Evolutionary conservation across 345 rosid genomes (phyloP).

Genomic region (Raphanus raphanistrum): DNA sequence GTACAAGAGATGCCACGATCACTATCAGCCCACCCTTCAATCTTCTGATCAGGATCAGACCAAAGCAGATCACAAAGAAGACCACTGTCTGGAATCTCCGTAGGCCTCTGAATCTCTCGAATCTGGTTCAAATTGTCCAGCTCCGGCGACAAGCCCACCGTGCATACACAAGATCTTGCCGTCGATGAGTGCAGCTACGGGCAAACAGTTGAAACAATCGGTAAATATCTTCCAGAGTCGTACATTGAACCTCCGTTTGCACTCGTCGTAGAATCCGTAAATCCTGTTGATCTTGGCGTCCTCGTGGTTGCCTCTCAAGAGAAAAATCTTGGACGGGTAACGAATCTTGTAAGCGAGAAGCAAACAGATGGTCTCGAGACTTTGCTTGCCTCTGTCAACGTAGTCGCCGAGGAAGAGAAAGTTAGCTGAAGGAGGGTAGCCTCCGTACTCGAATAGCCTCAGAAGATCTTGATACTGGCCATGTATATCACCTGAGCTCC

Average conservation of each 20-base stretch:
- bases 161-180: conserved; percentile 95
- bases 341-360: conserved; percentile 90
- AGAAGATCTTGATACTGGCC: conserved; percentile 94
- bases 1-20: conserved; percentile 89
- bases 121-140: conserved; percentile 68
- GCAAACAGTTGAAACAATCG: conserved; percentile 88
- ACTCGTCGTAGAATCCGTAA: conserved; percentile 93
- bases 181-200: conserved; percentile 86
- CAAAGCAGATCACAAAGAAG: conserved; percentile 92
- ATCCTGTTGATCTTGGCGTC: conserved; percentile 92
- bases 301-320: conserved; percentile 93
- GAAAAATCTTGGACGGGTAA: conserved; percentile 65
- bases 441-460: conserved; percentile 77
- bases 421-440: conserved; percentile 83
- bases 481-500: conserved; percentile 74
- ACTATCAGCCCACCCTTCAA: conserved; percentile 77
- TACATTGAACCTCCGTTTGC: conserved; percentile 91
- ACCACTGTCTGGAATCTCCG: conserved; percentile 84
- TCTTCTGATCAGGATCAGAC: conserved; percentile 82
- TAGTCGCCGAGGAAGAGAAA: conserved; percentile 94
- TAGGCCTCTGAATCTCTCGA: conserved; percentile 72
- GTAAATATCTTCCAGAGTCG: conserved; percentile 89
- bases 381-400: conserved; percentile 93
- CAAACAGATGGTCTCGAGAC: conserved; percentile 89
- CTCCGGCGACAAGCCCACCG: conserved; percentile 93